Conservation (phyloP, 441 rosid genomes). For the Eutrema salsugineum region DNA sequence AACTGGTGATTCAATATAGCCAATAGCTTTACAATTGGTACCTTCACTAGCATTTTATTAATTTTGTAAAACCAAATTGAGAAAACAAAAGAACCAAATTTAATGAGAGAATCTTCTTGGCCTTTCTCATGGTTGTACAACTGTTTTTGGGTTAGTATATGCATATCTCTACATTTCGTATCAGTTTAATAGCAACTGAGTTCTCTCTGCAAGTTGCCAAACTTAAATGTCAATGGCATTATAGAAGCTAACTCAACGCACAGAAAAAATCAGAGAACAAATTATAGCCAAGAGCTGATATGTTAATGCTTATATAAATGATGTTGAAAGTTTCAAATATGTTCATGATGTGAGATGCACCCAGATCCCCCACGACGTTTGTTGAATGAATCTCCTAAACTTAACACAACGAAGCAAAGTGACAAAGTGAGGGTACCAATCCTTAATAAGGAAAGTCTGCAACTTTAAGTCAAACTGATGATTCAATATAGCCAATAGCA, state of each 20-base stretch:
- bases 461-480: not conserved
- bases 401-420: not conserved
- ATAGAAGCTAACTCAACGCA: not conserved
- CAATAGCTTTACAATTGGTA: not conserved
- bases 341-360: conserved; percentile 1
- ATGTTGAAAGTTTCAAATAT: not conserved
- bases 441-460: not conserved
- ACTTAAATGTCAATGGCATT: not conserved
- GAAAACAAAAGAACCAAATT: too few species aligned
- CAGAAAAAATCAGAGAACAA: conserved; percentile 8
- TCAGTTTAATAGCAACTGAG: not conserved
- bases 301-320: not conserved
- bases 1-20: not conserved
- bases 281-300: not conserved
- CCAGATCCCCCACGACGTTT: not conserved
- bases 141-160: not conserved
- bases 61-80: too few species aligned
- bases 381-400: conserved; percentile 2
- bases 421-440: not conserved
- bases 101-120: not conserved
- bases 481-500: not conserved
- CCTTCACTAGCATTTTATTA: too few species aligned
- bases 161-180: not conserved
- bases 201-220: conserved; percentile 7
- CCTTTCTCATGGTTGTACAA: not conserved